Evolutionary conservation across 1,284 basidiomycete species (phyloP).

Genomic region (Thecaphora frezii): DNA sequence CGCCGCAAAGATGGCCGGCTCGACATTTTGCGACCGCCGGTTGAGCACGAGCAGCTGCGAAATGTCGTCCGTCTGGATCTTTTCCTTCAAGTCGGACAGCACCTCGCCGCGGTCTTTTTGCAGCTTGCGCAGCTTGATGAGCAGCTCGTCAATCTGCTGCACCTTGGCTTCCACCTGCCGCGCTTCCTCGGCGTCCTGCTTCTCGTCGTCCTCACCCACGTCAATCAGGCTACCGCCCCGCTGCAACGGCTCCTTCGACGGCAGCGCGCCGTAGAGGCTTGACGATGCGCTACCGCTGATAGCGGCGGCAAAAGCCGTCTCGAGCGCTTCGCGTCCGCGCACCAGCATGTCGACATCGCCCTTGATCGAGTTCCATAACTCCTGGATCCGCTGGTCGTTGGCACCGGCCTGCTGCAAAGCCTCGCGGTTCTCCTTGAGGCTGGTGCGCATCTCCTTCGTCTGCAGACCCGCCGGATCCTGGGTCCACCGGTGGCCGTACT

Average conservation of each 20-base stretch:
- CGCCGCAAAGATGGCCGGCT: slow-evolving; percentile 82
- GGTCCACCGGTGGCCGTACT: slow-evolving; percentile 83
- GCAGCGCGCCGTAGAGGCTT: slow-evolving; percentile 15
- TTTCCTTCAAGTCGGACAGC: slow-evolving; percentile 89
- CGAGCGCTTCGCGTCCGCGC: slow-evolving; percentile 65
- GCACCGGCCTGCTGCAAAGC: slow-evolving; percentile 75
- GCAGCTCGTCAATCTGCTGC: slow-evolving; percentile 36
- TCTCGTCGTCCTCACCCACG: slow-evolving; percentile 37
- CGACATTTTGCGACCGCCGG: slow-evolving; percentile 78
- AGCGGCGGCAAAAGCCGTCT: slow-evolving; percentile 70
- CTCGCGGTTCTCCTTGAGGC: slow-evolving; percentile 75
- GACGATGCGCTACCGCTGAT: slow-evolving; percentile 21
- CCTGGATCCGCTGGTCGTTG: slow-evolving; percentile 76
- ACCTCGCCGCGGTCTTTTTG: slow-evolving; percentile 75
- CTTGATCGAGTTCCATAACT: slow-evolving; percentile 74
- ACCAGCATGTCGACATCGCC: slow-evolving; percentile 72
- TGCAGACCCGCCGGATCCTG: slow-evolving; percentile 74
- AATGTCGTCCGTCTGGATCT: slow-evolving; percentile 94
- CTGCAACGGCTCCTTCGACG: slow-evolving; percentile 3
- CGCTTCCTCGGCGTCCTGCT: slow-evolving; percentile 18
- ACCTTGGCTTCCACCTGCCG: slow-evolving; percentile 28
- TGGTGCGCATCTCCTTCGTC: slow-evolving; percentile 71
- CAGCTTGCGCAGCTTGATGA: slow-evolving; percentile 46
- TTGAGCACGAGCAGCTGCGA: slow-evolving; percentile 91
- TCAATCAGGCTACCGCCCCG: slow-evolving; percentile 27